These are phyloP conservation scores for Pestalotiopsis sp. DNA, from an alignment of 2,329 filamentous ascomycete species.

Conservation along the genomic window DNA sequence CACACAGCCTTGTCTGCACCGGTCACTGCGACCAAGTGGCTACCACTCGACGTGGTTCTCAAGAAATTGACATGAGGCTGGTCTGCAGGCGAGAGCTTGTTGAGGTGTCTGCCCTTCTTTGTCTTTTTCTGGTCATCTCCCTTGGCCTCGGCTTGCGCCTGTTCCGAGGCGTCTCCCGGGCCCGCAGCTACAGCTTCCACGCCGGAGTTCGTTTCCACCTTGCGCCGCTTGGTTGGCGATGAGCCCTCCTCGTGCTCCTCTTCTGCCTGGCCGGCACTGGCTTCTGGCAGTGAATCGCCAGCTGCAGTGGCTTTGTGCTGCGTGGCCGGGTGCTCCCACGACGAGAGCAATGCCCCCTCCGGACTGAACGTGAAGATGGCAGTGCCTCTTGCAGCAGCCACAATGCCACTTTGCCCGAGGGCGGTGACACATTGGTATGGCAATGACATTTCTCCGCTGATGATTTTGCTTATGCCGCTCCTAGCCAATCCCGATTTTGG, in stretches of 20 bases:
- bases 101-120: constrained; percentile 28
- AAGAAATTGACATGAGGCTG: constrained; percentile 70
- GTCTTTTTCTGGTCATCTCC: constrained; percentile 31
- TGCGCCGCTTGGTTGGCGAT: constrained; percentile 12
- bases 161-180: constrained; percentile 13
- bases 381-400: constrained; percentile 13
- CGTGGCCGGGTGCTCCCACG: constrained; percentile 11
- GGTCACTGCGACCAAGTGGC: constrained; percentile 75
- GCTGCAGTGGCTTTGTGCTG: neutral
- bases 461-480: neutral
- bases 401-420: constrained; percentile 9
- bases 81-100: constrained; percentile 35
- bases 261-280: neutral
- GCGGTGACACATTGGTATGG: constrained; percentile 15
- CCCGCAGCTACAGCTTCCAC: constrained; percentile 1
- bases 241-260: neutral
- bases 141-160: constrained; percentile 15
- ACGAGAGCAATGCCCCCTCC: constrained; percentile 11
- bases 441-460: neutral
- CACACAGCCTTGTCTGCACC: constrained; percentile 90
- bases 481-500: neutral
- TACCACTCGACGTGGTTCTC: constrained; percentile 60
- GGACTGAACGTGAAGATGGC: constrained; percentile 13
- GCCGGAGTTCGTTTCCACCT: neutral
- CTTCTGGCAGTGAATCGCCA: neutral